Evolutionary conservation across 768 basidiomycete species (phyloP).

Genomic region (Lactarius hengduanensis): DNA sequence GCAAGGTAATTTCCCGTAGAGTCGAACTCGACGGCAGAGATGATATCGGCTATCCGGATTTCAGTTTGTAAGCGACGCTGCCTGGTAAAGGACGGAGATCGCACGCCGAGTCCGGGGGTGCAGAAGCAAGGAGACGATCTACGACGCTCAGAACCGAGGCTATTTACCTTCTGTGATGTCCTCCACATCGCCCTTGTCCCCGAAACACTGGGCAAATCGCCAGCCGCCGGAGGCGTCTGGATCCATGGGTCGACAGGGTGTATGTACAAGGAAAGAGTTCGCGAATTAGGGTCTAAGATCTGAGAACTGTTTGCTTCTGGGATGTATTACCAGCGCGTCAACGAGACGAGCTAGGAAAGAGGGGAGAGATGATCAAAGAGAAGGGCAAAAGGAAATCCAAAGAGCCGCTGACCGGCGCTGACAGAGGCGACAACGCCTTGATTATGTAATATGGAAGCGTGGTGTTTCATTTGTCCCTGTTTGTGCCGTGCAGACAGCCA

Average conservation of each 20-base stretch:
- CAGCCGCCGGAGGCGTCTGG: conserved; percentile 85
- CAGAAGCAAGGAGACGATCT: conserved; percentile 9
- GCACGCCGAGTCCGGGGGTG: conserved; percentile 17
- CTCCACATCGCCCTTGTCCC: conserved; percentile 99
- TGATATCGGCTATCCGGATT: conserved; percentile 84
- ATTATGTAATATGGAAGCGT: conserved; percentile 9
- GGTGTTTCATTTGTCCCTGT: conserved; percentile 31
- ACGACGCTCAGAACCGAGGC: conserved; percentile 20
- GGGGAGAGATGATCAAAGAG: conserved; percentile 10
- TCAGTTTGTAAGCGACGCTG: conserved; percentile 12
- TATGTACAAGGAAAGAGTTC: conserved; percentile 23
- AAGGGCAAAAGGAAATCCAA: conserved; percentile 16
- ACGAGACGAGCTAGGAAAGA: conserved; percentile 8
- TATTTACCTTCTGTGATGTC: conserved; percentile 95
- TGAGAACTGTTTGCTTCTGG: conserved; percentile 27
- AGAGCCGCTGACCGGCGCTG: conserved; percentile 21
- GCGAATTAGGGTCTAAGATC: conserved; percentile 28
- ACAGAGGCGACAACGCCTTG: not conserved
- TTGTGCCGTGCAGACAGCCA: conserved; percentile 16
- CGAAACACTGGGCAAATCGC: conserved; percentile 99
- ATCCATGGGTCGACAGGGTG: conserved; percentile 58
- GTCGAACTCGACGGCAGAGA: conserved; percentile 99
- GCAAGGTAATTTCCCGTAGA: conserved; percentile 99
- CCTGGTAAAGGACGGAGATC: conserved; percentile 14
- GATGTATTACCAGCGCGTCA: conserved; percentile 14